A percentile compares a stretch with the other conserved stretches of the same genome.
These are phyloP conservation scores for Brettanomyces anomalus DNA, from an alignment of 805 yeast species.

Conservation along the genomic window DNA sequence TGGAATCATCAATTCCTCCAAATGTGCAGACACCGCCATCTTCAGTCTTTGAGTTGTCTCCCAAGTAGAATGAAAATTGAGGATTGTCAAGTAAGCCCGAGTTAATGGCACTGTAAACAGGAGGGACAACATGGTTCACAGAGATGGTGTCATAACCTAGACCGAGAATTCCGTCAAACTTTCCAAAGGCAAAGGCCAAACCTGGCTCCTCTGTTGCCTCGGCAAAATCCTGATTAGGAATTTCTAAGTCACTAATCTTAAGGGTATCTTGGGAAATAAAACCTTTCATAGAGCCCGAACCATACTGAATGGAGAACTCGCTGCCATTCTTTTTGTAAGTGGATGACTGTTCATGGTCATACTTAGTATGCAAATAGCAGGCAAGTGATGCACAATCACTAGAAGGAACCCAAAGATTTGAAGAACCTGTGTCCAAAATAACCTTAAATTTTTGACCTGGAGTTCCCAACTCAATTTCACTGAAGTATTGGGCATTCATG, in stretches of 20 bases:
- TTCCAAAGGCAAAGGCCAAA: constrained; percentile 95
- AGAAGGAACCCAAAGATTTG: constrained; percentile 96
- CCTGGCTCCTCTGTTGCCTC: constrained; percentile 98
- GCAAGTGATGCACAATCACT: constrained; percentile 86
- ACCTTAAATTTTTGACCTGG: constrained; percentile 94
- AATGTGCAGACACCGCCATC: constrained; percentile 90
- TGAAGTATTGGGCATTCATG: constrained; percentile 90
- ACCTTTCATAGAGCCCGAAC: constrained; percentile 90
- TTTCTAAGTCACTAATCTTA: constrained; percentile 72
- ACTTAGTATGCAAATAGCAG: constrained; percentile 88
- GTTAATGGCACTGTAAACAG: constrained; percentile 80
- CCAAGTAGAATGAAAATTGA: constrained; percentile 85
- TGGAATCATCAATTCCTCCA: constrained; percentile 82
- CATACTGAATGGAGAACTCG: constrained; percentile 79
- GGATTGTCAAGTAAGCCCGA: constrained; percentile 76
- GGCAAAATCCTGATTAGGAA: constrained; percentile 88
- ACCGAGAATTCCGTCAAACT: constrained; percentile 96
- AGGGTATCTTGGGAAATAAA: constrained; percentile 82
- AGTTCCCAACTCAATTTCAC: constrained; percentile 86
- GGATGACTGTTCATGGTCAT: constrained; percentile 75
- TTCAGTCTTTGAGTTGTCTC: constrained; percentile 59
- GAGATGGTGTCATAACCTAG: constrained; percentile 89
- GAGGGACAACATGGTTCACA: constrained; percentile 85
- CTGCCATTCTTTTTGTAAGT: constrained; percentile 83
- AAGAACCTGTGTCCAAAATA: constrained; percentile 91